Evolutionary conservation across 108 stramenopile species (phyloP).

Genomic region (Skeletonema menzelii): DNA sequence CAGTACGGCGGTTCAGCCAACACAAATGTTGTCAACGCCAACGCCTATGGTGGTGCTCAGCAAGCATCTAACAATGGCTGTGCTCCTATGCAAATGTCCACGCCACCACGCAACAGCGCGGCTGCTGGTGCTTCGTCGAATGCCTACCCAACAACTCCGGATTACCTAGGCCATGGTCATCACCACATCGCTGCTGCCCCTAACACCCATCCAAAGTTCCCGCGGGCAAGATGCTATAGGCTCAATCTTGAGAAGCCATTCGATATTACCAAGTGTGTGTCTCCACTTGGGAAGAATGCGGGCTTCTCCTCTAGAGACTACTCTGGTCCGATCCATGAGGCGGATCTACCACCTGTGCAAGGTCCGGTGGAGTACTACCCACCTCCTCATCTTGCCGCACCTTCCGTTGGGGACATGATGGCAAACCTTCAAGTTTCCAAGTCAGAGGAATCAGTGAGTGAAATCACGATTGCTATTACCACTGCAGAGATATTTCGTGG

Average conservation of each 20-base stretch:
- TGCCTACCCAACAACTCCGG: neutral
- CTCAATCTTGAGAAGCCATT: conserved; percentile 70
- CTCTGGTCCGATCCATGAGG: conserved; percentile 31
- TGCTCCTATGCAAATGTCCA: neutral
- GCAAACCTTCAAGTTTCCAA: conserved; percentile 30
- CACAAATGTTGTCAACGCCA: neutral
- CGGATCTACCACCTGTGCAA: conserved; percentile 29
- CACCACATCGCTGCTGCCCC: neutral
- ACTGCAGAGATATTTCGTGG: conserved; percentile 86
- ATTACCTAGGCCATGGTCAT: neutral
- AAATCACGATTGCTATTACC: conserved; percentile 65
- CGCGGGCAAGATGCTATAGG: conserved; percentile 71
- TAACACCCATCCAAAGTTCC: conserved; percentile 10
- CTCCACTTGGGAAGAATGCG: conserved; percentile 6
- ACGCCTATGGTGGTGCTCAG: neutral
- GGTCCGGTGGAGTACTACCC: conserved; percentile 41
- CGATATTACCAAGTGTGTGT: conserved; percentile 17
- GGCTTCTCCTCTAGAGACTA: conserved; percentile 18
- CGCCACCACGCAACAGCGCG: neutral
- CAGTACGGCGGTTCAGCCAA: neutral
- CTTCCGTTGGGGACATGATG: conserved; percentile 10
- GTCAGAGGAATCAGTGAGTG: conserved; percentile 19
- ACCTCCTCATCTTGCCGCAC: conserved; percentile 15
- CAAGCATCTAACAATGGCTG: neutral
- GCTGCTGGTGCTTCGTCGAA: neutral